Conservation (phyloP, 2,329 filamentous ascomycete species). For the Apiospora marii region DNA sequence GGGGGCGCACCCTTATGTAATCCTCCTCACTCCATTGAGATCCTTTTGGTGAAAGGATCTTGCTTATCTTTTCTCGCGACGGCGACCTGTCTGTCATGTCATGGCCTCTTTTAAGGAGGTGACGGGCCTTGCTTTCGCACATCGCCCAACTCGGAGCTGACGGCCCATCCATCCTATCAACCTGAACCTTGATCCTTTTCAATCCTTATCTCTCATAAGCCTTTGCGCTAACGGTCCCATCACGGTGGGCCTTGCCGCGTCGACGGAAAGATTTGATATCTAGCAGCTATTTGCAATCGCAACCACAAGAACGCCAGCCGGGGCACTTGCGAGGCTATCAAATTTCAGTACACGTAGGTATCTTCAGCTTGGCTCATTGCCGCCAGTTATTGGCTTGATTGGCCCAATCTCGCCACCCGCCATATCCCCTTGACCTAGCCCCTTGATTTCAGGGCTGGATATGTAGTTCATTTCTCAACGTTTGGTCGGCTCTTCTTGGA, state of each 20-base stretch:
- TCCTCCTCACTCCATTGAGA: not conserved
- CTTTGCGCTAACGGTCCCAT: slow-evolving; percentile 9
- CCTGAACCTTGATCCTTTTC: not conserved
- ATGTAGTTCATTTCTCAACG: not conserved
- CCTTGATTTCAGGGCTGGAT: not conserved
- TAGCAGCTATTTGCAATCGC: not conserved
- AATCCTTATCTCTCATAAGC: slow-evolving; percentile 18
- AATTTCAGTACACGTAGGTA: too few relatives aligned
- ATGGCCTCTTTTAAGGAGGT: not conserved
- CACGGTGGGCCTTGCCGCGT: slow-evolving; percentile 3
- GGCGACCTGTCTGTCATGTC: not conserved
- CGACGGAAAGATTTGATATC: not conserved
- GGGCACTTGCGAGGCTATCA: not conserved
- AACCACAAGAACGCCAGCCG: not conserved
- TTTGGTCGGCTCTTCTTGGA: not conserved
- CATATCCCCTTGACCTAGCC: not conserved
- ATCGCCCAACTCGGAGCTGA: slow-evolving; percentile 5
- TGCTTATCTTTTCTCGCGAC: not conserved
- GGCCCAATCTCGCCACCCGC: not conserved
- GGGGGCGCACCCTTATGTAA: not conserved
- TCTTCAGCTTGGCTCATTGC: not conserved
- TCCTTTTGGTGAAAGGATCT: not conserved
- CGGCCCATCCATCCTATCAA: not conserved
- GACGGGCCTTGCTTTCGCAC: not conserved
- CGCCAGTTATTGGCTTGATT: not conserved